Evolutionary conservation across 257 asterid species (phyloP).

Genomic region (Agastache rugosa): DNA sequence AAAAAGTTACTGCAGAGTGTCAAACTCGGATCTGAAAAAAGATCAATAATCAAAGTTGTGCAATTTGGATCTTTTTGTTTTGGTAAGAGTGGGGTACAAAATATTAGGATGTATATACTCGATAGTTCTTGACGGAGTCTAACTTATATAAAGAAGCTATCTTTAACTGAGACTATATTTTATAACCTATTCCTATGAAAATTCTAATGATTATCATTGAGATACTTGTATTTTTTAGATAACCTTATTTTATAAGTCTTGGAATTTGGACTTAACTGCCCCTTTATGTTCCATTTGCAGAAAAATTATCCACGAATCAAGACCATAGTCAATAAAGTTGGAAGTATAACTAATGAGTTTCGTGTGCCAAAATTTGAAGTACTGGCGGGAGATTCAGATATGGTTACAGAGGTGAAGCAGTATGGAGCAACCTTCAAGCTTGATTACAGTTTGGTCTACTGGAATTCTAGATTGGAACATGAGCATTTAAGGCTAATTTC

Average conservation of each 20-base stretch:
- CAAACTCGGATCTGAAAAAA: background rate
- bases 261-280: conserved; percentile 21
- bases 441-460: conserved; percentile 90
- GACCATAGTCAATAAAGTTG: conserved; percentile 91
- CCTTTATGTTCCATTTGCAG: conserved; percentile 46
- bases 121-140: conserved; percentile 2
- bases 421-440: conserved; percentile 89
- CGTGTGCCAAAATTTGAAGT: conserved; percentile 96
- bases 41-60: conserved; percentile 10
- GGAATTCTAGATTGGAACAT: conserved; percentile 97
- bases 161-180: background rate
- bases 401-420: conserved; percentile 94
- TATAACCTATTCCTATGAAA: background rate
- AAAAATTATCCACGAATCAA: conserved; percentile 90
- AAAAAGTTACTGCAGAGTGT: background rate
- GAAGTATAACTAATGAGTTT: conserved; percentile 80
- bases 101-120: background rate
- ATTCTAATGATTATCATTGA: background rate
- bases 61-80: conserved; percentile 22
- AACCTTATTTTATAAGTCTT: background rate
- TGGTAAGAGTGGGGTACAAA: background rate
- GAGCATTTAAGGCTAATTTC: conserved; percentile 89
- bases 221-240: conserved; percentile 24
- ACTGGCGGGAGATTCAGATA: conserved; percentile 79
- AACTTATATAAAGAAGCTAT: background rate